Evolutionary conservation across 371 early-diverging fungal species (phyloP).

Genomic region (Mucor mucedo): DNA sequence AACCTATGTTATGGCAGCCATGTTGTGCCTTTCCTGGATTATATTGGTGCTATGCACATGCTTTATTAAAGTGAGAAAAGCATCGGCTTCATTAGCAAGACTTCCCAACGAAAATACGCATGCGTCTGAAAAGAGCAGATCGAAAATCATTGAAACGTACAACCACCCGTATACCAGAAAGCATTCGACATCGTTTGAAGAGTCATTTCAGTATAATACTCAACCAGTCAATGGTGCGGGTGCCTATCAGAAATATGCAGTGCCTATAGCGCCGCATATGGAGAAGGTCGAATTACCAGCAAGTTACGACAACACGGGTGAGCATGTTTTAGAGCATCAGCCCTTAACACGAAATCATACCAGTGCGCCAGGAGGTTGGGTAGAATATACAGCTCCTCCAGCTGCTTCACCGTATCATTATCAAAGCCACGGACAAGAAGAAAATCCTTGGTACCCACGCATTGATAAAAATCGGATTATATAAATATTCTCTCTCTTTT

Average conservation of each 20-base stretch:
- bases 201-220: not conserved
- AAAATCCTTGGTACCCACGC: not conserved
- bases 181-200: conserved; percentile 1
- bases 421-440: not conserved
- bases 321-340: not conserved
- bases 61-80: not conserved
- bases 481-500: not conserved
- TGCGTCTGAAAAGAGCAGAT: not conserved
- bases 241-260: conserved; percentile 5
- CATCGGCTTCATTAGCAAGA: not conserved
- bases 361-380: not conserved
- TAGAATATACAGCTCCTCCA: not conserved
- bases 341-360: not conserved
- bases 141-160: not conserved
- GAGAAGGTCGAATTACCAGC: conserved; percentile 11
- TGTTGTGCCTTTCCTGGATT: conserved; percentile 16
- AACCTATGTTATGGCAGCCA: not conserved
- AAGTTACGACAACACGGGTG: conserved; percentile 6
- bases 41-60: not conserved
- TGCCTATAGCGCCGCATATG: conserved; percentile 11
- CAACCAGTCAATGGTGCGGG: not conserved
- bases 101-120: not conserved
- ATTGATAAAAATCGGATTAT: not conserved
- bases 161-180: not conserved
- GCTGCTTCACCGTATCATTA: not conserved